A percentile compares a stretch with the other conserved stretches of the same genome.
These are phyloP conservation scores for Filosporella fistucella DNA, from an alignment of 495 filamentous ascomycete species.

Conservation along the genomic window DNA sequence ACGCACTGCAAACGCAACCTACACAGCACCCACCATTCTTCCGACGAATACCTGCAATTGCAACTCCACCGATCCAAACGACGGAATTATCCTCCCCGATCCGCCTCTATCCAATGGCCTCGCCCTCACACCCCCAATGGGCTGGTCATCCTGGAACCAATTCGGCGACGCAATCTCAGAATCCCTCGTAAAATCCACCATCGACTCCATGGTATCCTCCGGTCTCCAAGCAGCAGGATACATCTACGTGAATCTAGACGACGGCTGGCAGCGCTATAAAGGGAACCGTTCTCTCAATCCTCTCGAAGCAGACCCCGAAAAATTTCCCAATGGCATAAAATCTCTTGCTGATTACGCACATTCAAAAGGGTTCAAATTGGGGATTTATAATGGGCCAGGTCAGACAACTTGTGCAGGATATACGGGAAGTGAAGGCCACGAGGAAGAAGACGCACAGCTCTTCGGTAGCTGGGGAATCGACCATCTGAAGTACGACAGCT, in stretches of 20 bases:
- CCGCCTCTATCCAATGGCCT: slow-evolving; percentile 12
- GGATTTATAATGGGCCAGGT: slow-evolving; percentile 60
- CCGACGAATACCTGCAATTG: too few species aligned
- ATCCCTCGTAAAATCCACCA: slow-evolving; percentile 37
- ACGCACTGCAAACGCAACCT: too few species aligned
- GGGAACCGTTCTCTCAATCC: slow-evolving; percentile 34
- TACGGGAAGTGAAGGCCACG: slow-evolving; percentile 54
- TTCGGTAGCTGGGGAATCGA: slow-evolving; percentile 63
- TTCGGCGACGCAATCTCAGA: slow-evolving; percentile 40
- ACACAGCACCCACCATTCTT: too few species aligned
- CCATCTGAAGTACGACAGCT: slow-evolving; percentile 72
- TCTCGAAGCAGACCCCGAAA: slow-evolving; percentile 47
- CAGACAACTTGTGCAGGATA: slow-evolving; percentile 58
- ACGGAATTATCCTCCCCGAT: too few species aligned
- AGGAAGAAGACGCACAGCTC: slow-evolving; percentile 53
- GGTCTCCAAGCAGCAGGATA: slow-evolving; percentile 59
- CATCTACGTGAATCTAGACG: slow-evolving; percentile 55
- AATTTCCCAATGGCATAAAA: slow-evolving; percentile 58
- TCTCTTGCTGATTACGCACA: slow-evolving; percentile 52
- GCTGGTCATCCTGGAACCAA: slow-evolving; percentile 14
- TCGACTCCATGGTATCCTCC: slow-evolving; percentile 29
- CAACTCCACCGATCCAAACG: too few species aligned
- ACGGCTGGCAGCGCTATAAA: slow-evolving; percentile 54
- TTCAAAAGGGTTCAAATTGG: slow-evolving; percentile 53
- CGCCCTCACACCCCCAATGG: slow-evolving; percentile 15